Conservation (phyloP, 2,329 filamentous ascomycete genomes). For the Pseudohalonectria lignicola region DNA sequence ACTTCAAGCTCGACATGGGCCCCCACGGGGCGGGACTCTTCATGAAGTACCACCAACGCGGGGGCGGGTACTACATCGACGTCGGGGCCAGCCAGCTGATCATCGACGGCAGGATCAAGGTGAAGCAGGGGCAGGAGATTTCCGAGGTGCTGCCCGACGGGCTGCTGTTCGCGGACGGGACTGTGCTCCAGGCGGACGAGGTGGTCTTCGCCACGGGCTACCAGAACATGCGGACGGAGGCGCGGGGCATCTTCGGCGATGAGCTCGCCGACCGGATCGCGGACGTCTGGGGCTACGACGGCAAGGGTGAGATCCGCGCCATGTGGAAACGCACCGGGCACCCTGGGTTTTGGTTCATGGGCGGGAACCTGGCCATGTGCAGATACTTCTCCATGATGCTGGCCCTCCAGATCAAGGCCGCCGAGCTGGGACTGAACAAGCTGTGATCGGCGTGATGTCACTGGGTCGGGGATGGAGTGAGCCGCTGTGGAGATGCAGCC, state of each 20-base stretch:
- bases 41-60: slow-evolving; percentile 49
- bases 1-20: slow-evolving; percentile 47
- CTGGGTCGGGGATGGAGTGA: no score
- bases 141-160: slow-evolving; percentile 27
- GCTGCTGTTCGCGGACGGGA: slow-evolving; percentile 35
- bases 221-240: slow-evolving; percentile 55
- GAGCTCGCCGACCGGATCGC: slow-evolving; percentile 43
- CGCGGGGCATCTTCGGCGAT: slow-evolving; percentile 49
- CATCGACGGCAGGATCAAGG: slow-evolving; percentile 43
- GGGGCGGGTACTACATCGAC: slow-evolving; percentile 51
- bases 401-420: slow-evolving; percentile 40
- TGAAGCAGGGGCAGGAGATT: slow-evolving; percentile 39
- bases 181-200: slow-evolving; percentile 38
- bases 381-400: slow-evolving; percentile 45
- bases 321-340: slow-evolving; percentile 52
- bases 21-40: slow-evolving; percentile 42
- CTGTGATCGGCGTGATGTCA: no score
- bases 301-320: slow-evolving; percentile 40
- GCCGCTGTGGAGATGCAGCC: no score
- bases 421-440: slow-evolving; percentile 20
- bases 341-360: slow-evolving; percentile 55
- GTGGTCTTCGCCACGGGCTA: slow-evolving; percentile 47
- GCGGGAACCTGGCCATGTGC: slow-evolving; percentile 51
- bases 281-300: slow-evolving; percentile 52
- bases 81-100: slow-evolving; percentile 42